These are phyloP conservation scores for Phytophthora idaei DNA, from an alignment of 352 stramenopile species.

Conservation along the genomic window DNA sequence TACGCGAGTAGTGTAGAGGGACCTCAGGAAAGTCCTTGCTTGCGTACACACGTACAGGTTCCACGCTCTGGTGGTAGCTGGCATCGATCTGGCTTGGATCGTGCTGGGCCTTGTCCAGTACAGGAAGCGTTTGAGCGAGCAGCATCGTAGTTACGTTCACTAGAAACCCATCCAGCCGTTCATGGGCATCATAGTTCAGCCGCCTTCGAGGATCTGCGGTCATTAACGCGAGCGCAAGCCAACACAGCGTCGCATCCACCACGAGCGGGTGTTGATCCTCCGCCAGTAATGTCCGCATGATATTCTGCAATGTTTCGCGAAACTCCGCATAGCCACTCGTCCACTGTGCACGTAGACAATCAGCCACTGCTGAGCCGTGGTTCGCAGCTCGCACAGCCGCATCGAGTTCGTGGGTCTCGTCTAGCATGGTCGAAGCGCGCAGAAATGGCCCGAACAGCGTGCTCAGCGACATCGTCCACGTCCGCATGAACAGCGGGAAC, in stretches of 20 bases:
- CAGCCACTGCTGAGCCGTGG: conserved; percentile 27
- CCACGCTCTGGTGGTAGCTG: conserved; percentile 55
- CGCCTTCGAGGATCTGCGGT: conserved; percentile 53
- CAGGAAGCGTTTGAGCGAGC: conserved; percentile 43
- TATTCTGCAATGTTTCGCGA: conserved; percentile 37
- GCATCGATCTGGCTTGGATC: conserved; percentile 41
- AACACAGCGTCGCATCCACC: conserved; percentile 64
- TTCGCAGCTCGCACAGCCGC: conserved; percentile 32
- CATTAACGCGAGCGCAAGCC: conserved; percentile 53
- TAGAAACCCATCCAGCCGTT: conserved; percentile 70
- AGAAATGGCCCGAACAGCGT: conserved; percentile 73
- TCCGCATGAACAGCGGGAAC: conserved; percentile 51
- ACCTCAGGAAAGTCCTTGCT: conserved; percentile 44
- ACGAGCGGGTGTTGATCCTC: conserved; percentile 53
- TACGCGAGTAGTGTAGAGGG: conserved; percentile 32
- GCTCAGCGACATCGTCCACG: conserved; percentile 56
- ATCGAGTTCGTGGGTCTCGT: conserved; percentile 60
- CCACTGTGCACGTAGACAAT: conserved; percentile 57
- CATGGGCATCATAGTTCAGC: conserved; percentile 53
- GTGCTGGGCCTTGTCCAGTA: conserved; percentile 38
- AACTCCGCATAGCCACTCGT: conserved; percentile 45
- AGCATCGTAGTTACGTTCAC: conserved; percentile 68
- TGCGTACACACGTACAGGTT: conserved; percentile 57
- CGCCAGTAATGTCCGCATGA: conserved; percentile 42
- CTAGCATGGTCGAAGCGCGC: conserved; percentile 66